A percentile compares a stretch with the other conserved stretches of the same genome.
phyloP scores from a whole-genome alignment of 495 filamentous ascomycete species.

The Barbatosphaeria neglecta region DNA sequence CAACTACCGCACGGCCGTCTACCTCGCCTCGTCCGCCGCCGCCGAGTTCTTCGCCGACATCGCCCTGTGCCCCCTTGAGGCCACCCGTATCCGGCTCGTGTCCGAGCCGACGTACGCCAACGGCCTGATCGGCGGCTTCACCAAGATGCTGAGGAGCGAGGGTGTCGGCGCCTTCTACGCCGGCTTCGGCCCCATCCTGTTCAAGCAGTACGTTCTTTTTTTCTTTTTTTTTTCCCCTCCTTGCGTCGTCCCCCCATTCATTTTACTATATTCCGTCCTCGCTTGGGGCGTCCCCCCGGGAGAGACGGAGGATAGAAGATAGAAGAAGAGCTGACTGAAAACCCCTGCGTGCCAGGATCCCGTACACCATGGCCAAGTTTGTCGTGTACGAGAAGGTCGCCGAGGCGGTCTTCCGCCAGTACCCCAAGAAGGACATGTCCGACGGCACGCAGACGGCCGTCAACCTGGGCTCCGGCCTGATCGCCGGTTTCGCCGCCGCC shows the following conservation, averaged over 20 bases:
- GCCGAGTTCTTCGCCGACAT: slow-evolving; percentile 94
- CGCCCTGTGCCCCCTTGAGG: slow-evolving; percentile 86
- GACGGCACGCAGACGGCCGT: slow-evolving; percentile 67
- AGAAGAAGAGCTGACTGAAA: neutral
- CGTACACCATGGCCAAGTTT: slow-evolving; percentile 99
- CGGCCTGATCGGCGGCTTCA: slow-evolving; percentile 71
- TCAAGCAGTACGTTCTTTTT: slow-evolving; percentile 75
- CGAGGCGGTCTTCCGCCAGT: slow-evolving; percentile 59
- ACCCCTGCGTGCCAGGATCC: slow-evolving; percentile 50
- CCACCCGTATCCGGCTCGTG: slow-evolving; percentile 89
- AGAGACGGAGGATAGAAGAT: too few relatives aligned
- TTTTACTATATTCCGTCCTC: too few relatives aligned
- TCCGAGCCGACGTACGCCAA: slow-evolving; percentile 77
- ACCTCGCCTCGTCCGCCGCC: slow-evolving; percentile 70
- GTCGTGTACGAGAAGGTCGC: slow-evolving; percentile 97
- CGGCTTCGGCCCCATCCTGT: slow-evolving; percentile 84
- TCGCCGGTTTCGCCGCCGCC: slow-evolving; percentile 96
- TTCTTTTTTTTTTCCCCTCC: neutral
- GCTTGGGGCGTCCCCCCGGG: too few relatives aligned
- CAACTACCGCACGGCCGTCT: slow-evolving; percentile 80
- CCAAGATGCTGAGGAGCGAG: slow-evolving; percentile 76
- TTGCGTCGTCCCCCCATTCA: too few relatives aligned
- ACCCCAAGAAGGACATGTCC: slow-evolving; percentile 70
- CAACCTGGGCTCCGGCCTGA: slow-evolving; percentile 91
- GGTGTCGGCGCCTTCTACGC: slow-evolving; percentile 88